Evolutionary conservation across 208 protist species (phyloP).

Genomic region (Acanthamoeba healyi): DNA sequence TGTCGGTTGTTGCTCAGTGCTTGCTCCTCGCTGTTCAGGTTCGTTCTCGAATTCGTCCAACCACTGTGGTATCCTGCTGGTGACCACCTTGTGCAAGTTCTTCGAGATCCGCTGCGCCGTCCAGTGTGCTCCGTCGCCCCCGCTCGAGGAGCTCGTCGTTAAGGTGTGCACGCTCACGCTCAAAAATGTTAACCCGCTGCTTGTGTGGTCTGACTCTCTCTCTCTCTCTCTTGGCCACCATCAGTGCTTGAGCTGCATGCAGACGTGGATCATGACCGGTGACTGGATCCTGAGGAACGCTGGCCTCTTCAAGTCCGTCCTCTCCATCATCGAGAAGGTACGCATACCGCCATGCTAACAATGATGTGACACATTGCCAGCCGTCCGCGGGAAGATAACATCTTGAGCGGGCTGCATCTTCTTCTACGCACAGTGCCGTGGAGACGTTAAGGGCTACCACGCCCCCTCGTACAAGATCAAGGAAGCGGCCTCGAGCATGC

Average conservation of each 20-base stretch:
- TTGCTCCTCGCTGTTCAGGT: background rate
- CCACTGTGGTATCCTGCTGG: conserved; percentile 59
- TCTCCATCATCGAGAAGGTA: conserved; percentile 61
- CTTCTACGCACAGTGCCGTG: conserved; percentile 28
- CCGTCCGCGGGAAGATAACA: too few relatives aligned
- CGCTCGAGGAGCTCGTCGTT: conserved; percentile 5
- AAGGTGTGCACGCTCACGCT: background rate
- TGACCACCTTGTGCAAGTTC: conserved; percentile 67
- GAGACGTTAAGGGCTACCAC: conserved; percentile 50
- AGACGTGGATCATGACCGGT: conserved; percentile 69
- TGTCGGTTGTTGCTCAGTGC: background rate
- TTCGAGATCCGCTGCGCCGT: conserved; percentile 26
- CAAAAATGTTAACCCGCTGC: too few relatives aligned
- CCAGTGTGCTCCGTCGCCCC: conserved; percentile 12
- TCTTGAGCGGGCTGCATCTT: too few relatives aligned
- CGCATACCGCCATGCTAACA: background rate
- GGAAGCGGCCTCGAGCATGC: conserved; percentile 42
- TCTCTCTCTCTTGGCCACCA: background rate
- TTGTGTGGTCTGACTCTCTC: background rate
- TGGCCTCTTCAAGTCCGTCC: conserved; percentile 35
- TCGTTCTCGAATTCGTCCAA: conserved; percentile 50
- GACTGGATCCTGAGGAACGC: conserved; percentile 71
- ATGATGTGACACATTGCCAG: too few relatives aligned
- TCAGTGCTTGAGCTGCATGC: conserved; percentile 62
- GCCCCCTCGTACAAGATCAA: conserved; percentile 48